These are phyloP conservation scores for Arachis stenosperma DNA, from an alignment of 306 rosid genomes.

Conservation along the genomic window DNA sequence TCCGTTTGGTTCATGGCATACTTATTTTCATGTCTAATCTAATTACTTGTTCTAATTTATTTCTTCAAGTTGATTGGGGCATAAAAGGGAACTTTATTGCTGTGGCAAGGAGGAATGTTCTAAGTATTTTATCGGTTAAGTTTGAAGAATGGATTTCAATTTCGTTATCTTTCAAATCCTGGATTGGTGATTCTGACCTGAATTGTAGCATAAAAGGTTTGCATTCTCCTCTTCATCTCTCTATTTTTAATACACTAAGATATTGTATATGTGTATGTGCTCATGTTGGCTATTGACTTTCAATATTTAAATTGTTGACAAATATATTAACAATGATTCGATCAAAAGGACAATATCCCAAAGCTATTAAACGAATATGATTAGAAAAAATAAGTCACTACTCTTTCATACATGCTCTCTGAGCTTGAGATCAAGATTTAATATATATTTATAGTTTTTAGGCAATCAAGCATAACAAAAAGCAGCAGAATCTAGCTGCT, in stretches of 20 bases:
- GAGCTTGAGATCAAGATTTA: slow-evolving; percentile 22
- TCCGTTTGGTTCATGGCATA: slow-evolving; percentile 11
- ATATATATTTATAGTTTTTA: not conserved
- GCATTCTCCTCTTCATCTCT: slow-evolving; percentile 11
- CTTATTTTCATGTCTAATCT: slow-evolving; percentile 29
- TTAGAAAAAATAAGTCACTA: not conserved
- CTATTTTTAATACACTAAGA: not conserved
- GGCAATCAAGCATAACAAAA: not conserved
- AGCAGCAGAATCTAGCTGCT: not conserved
- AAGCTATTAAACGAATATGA: not conserved
- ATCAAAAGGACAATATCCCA: slow-evolving; percentile 7
- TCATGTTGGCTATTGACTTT: not conserved
- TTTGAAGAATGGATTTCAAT: slow-evolving; percentile 66
- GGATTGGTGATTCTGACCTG: slow-evolving; percentile 52
- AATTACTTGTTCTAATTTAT: slow-evolving; percentile 25
- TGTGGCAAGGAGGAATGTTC: slow-evolving; percentile 65
- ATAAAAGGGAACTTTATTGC: slow-evolving; percentile 67
- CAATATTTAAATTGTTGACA: slow-evolving; percentile 1
- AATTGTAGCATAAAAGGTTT: slow-evolving; percentile 62
- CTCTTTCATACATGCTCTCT: not conserved
- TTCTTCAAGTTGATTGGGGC: slow-evolving; percentile 76
- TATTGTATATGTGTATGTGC: not conserved
- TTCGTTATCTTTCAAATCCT: slow-evolving; percentile 51
- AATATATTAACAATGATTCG: slow-evolving; percentile 19
- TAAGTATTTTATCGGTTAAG: slow-evolving; percentile 66